Percentiles rank a stretch among this genome's conserved stretches.
Conservation (phyloP, 2,329 filamentous ascomycete species). For the Penicillium sclerotiorum region DNA sequence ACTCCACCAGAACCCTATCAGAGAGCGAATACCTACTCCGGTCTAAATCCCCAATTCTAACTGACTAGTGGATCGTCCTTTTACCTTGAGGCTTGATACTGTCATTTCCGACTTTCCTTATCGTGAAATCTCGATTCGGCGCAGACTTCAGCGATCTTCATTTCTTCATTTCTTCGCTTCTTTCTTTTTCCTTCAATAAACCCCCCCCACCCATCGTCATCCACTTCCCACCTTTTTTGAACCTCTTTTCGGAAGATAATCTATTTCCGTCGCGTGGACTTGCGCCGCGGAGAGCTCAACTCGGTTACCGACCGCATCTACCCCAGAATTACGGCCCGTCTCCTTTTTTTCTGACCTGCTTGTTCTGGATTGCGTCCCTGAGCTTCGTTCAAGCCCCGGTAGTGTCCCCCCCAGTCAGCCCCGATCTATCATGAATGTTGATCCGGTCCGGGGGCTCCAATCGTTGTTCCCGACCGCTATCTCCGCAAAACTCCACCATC, state of each 20-base stretch:
- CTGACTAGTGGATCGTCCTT: not conserved
- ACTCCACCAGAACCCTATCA: constrained; percentile 25
- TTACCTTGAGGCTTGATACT: not conserved
- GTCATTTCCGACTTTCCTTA: not conserved
- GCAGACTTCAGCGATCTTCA: not conserved
- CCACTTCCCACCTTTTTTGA: not conserved
- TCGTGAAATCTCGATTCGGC: constrained; percentile 1
- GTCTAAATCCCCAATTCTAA: not conserved
- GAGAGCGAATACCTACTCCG: constrained; percentile 8
- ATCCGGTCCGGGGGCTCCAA: constrained; percentile 22
- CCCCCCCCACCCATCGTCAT: not conserved
- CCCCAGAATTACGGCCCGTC: constrained; percentile 15
- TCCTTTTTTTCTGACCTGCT: constrained; percentile 14
- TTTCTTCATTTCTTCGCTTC: too few species aligned
- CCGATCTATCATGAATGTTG: constrained; percentile 35
- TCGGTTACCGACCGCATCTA: not conserved
- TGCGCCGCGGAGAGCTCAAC: constrained; percentile 20
- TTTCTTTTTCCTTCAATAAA: not conserved
- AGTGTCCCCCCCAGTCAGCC: constrained; percentile 1
- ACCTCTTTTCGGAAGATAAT: constrained; percentile 16
- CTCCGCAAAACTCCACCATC: constrained; percentile 24
- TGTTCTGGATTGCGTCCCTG: constrained; percentile 8
- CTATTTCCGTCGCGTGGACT: constrained; percentile 14
- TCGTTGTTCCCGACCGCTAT: constrained; percentile 25
- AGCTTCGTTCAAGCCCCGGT: not conserved